These are phyloP conservation scores for Ustilago crameri DNA, from an alignment of 1,284 basidiomycete genomes.

Conservation along the genomic window DNA sequence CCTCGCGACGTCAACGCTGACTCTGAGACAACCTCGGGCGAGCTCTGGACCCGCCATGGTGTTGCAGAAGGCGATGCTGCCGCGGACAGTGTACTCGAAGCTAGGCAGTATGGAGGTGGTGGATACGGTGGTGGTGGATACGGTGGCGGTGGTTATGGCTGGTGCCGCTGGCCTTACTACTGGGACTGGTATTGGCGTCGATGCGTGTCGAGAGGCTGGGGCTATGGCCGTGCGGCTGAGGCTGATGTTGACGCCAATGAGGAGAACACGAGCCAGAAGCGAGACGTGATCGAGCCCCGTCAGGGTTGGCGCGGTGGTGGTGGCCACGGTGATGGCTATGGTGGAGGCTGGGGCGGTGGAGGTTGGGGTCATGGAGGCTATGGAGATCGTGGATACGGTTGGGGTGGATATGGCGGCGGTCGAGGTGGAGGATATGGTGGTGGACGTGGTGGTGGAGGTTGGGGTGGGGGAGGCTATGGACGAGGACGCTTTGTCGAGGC, in stretches of 20 bases:
- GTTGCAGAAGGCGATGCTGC: not conserved
- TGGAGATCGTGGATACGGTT: not conserved
- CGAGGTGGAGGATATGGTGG: not conserved
- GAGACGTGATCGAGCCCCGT: too few relatives aligned
- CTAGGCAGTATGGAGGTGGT: constrained; percentile 1
- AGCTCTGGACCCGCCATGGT: too few relatives aligned
- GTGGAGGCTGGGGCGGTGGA: not conserved
- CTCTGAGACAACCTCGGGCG: not conserved
- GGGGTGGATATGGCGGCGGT: not conserved
- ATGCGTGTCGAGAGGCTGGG: not conserved
- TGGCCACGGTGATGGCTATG: not conserved
- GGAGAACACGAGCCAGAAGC: not conserved
- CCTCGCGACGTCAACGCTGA: not conserved
- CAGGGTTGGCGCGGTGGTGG: not conserved
- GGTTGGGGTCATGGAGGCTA: not conserved
- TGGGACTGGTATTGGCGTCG: not conserved
- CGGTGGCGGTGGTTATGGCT: too few relatives aligned
- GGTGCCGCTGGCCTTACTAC: not conserved
- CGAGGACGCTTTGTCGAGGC: not conserved
- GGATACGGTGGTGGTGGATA: not conserved
- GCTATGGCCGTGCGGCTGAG: too few relatives aligned
- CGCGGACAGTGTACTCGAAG: not conserved
- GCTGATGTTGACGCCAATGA: not conserved
- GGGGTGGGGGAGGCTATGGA: not conserved
- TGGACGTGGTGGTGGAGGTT: not conserved